Base-by-base conservation (phyloP, 1,139 yeast species). In the Sugiyamaella pinicola region DNA sequence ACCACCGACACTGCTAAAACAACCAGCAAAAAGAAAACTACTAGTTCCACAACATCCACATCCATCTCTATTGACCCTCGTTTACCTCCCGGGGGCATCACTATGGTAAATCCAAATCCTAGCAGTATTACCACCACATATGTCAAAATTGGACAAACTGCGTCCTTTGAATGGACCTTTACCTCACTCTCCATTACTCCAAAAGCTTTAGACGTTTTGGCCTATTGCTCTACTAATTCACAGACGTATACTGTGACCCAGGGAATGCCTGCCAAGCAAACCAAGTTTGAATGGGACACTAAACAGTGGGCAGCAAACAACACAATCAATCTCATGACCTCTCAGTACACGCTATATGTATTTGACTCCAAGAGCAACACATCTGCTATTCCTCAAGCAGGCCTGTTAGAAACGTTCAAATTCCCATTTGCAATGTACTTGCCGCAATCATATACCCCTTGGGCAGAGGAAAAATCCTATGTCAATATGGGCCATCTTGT, bases 91-190 rank as follows among this genome's bases (percentile, higher is more conserved):
- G 76, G 77, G 3, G 70, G 70, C 0, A 61, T 72, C 12, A 55
- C 69, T 3, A 54, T 74, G 56, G 43, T 60, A 8, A 64, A 70
- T 8, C 77, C 77, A 0, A 63, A 61, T 2, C 56, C 71, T 3
- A 69, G 74, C 9, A 63, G 61, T 24, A 43, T 41, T 8, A 56
- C 67, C 2, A 49, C 64, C 8, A 69, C 74, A 1, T 74, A 73
- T 54, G 61, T 73, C 55, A 71, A 71, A 56, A 62, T 70, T 38
- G 77, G 77, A 3, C 68, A 67, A 13, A 57, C 61, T 35, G 76
- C 75, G 10, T 72, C 77, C 12, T 74, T 74, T 55, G 64, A 69
- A 24, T 73, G 77, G 77, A 61, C 67, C 31, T 73, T 69, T 55
- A 71, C 76, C 21, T 64, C 67, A 41, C 63, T 73, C 12, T 51